phyloP scores from a whole-genome alignment of 2,329 filamentous ascomycete species.

The Onygenales sp. region DNA sequence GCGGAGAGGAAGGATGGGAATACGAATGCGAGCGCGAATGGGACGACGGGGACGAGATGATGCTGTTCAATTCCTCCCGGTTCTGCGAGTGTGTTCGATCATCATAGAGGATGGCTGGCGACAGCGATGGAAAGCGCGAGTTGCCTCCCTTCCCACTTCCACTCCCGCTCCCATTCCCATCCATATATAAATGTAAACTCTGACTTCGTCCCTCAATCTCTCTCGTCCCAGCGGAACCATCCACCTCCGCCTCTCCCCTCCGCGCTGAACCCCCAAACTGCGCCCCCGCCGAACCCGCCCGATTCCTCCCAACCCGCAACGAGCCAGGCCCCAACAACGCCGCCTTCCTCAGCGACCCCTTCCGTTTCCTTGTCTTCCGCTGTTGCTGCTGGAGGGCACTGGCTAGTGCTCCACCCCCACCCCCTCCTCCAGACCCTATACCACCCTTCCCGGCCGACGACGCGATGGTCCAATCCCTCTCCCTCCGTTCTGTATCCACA shows the following conservation, averaged over 20 bases:
- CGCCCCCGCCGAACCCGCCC: conserved; percentile 13
- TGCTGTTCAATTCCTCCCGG: neutral
- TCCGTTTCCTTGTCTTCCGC: conserved; percentile 56
- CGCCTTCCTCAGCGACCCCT: conserved; percentile 79
- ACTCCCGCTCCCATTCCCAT: neutral
- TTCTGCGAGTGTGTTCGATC: too few species aligned
- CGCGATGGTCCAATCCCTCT: neutral
- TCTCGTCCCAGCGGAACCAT: neutral
- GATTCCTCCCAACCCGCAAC: conserved; percentile 25
- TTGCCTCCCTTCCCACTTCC: neutral
- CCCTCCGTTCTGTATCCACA: neutral
- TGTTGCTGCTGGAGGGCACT: conserved; percentile 39
- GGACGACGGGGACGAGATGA: neutral
- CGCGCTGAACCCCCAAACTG: conserved; percentile 9
- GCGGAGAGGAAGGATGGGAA: neutral
- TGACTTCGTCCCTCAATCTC: neutral
- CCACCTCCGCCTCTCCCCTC: conserved; percentile 9
- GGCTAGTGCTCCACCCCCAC: conserved; percentile 40
- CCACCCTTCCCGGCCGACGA: conserved; percentile 5
- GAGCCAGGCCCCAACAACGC: conserved; percentile 58
- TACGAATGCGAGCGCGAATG: neutral
- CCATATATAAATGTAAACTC: neutral
- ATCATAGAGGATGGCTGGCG: neutral
- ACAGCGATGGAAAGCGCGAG: neutral
- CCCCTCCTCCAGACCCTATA: conserved; percentile 21